These are phyloP conservation scores for Clitopilus passeckerianus DNA, from an alignment of 768 basidiomycete species.

Conservation along the genomic window DNA sequence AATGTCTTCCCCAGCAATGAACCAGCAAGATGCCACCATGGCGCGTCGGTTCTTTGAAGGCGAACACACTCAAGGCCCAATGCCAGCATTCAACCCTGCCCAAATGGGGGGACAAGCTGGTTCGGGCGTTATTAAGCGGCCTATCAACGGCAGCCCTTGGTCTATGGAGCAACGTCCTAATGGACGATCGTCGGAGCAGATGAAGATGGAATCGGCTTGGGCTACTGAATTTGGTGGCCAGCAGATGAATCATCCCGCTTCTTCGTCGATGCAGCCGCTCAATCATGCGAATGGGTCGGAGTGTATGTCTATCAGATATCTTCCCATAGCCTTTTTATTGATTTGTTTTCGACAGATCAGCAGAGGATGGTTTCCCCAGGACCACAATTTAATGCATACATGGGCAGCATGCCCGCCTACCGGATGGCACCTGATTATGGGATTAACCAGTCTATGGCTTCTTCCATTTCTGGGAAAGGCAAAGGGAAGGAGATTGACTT, in stretches of 20 bases:
- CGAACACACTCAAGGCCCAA: constrained; percentile 24
- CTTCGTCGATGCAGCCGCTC: constrained; percentile 27
- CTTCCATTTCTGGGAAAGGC: constrained; percentile 54
- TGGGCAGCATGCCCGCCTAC: constrained; percentile 36
- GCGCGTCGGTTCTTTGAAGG: constrained; percentile 78
- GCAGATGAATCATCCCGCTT: constrained; percentile 16
- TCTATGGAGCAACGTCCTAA: constrained; percentile 41
- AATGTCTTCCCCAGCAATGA: constrained; percentile 40
- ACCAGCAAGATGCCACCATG: constrained; percentile 64
- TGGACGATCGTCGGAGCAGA: constrained; percentile 29
- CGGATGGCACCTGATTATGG: constrained; percentile 22
- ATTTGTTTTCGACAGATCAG: constrained; percentile 23
- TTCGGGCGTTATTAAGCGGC: constrained; percentile 14
- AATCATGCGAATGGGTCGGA: constrained; percentile 27
- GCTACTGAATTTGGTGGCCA: constrained; percentile 46
- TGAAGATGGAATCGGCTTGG: constrained; percentile 38
- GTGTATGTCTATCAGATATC: constrained; percentile 27
- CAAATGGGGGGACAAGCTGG: constrained; percentile 11
- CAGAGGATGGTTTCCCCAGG: constrained; percentile 19
- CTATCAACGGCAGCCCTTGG: constrained; percentile 36
- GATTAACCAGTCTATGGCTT: constrained; percentile 28
- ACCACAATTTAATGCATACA: constrained; percentile 1
- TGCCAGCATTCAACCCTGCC: constrained; percentile 9
- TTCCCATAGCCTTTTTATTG: background rate
- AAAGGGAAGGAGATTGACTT: constrained; percentile 77